Evolutionary conservation across 148 eudicot species (phyloP), one percentile per base, ranked within the genome.

Genomic region (Silene latifolia): DNA sequence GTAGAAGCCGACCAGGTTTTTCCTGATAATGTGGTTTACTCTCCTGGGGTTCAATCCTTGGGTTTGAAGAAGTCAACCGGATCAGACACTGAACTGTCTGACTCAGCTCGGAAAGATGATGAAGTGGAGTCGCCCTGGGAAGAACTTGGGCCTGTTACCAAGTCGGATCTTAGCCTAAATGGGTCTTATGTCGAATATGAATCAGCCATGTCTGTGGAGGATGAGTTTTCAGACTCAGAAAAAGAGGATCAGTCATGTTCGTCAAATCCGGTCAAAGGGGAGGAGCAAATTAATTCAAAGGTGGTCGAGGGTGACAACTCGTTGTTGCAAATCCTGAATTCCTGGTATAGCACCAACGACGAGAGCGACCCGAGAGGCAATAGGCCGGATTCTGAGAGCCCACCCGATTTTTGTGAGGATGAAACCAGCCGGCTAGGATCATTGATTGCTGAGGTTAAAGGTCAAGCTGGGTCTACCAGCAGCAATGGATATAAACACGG

Each of bases 91-190:
- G 82, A 84, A 63, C 39, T 74, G 59, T 75, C 80, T 6, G 80
- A 80, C 67, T 39, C 61, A 27, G 35, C 80, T 27, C 64, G 10
- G 32, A 88, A 82, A 67, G 84, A 77, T 61, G 82, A 79, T 66
- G 89, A 85, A 23, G 63, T 59, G 58, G 90, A 84, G n/a, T 84
- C 91, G 69, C 81, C 77, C 59, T 89, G 97, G 97, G 97, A 86
- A 15, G 93, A 91, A 81, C 90, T 91, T 27, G 98, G 93, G 13
- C 96, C 98, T 15, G 78, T 90, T 78, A 77, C 78, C 56, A 64
- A 71, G 63, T 44, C 75, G 8, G 68, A 65, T 29, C 70, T 68
- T 79, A 71, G 51, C 44, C 47, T 19, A 13, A 61, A 68, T 5
- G 53, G 48, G 68, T 62, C 18, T 15, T 23, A 67, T 69, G 71